Conservation (phyloP, 148 eudicot species). For the Hydrangea macrophylla region DNA sequence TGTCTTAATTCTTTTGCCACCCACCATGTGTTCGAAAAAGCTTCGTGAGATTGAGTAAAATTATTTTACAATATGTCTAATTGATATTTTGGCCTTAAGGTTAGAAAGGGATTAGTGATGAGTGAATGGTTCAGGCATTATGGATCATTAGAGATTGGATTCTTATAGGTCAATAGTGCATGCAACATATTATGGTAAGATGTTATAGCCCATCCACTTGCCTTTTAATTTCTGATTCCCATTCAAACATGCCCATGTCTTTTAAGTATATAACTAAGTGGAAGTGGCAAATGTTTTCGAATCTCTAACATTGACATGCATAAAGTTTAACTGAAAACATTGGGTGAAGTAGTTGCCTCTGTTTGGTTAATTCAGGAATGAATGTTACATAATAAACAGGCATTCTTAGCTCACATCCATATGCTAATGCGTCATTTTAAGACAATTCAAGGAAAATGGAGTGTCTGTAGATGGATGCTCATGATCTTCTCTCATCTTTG, state of each 20-base stretch:
- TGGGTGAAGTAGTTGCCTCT: background rate
- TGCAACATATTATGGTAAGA: background rate
- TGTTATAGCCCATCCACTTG: background rate
- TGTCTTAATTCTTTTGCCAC: no score
- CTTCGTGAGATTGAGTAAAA: no score
- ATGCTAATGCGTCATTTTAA: background rate
- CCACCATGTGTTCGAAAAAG: no score
- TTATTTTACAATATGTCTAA: no score
- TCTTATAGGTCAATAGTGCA: background rate
- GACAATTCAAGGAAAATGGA: constrained; percentile 1
- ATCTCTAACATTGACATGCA: no score
- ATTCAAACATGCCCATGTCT: background rate
- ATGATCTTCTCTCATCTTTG: background rate
- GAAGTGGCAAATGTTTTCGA: no score
- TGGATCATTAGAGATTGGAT: background rate
- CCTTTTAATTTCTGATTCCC: background rate
- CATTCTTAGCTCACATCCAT: background rate
- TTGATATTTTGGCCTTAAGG: no score
- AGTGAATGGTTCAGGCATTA: background rate
- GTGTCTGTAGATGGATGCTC: background rate
- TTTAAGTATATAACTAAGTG: no score
- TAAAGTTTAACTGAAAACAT: background rate
- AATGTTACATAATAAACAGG: background rate
- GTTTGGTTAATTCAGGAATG: background rate
- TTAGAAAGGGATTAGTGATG: background rate